Evolutionary conservation across 352 stramenopile species (phyloP), one percentile per base, ranked within the genome.

Genomic region (Globisporangium apiculatum): DNA sequence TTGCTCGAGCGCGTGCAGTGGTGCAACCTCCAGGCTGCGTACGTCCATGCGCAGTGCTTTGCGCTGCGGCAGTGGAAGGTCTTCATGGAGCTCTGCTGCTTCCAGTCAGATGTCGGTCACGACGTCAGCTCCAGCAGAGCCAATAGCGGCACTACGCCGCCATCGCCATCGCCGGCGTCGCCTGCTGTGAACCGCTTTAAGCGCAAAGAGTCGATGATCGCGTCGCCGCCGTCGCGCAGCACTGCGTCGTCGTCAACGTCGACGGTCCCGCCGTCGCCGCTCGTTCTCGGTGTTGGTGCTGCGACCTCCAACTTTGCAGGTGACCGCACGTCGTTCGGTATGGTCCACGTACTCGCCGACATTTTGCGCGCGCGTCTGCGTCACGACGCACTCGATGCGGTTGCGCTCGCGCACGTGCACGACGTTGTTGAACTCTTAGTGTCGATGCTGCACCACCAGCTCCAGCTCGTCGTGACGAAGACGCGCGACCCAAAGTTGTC

Each of bases 161-260:
- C 31, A 57, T 24, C 43, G 5, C 40, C 31, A 24, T 31, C 31
- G 56, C 15, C 51, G n/a, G 48, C 62, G 15, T 56, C 56, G 9
- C 14, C 53, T 41, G 7, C 43, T 42, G 49, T 47, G 49, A 59
- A 57, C 36, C 56, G 69, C 12, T 57, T 69, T 5, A 90, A 86
- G 50, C 65, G 79, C 14, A 87, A 86, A 61, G 75, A 87, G 41
- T 90, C 77, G 10, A 90, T 87, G 77, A 86, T 87, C 36, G 77
- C 75, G 9, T 84, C 79, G 2, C 77, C 73, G 52, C 67, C 67
- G 53, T 64, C 71, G 5, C 65, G 62, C 31, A 62, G 40, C 43
- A 61, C 40, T 24, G 65, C 36, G 7, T 14, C 45, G 57, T 55
- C 40, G 36, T 63, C 36, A 7, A 17, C 45, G 57, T 58, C 18